Percentiles rank a stretch among this genome's conserved stretches.
Conservation (phyloP, 2,329 filamentous ascomycete species). For the Cladosporium sp. region DNA sequence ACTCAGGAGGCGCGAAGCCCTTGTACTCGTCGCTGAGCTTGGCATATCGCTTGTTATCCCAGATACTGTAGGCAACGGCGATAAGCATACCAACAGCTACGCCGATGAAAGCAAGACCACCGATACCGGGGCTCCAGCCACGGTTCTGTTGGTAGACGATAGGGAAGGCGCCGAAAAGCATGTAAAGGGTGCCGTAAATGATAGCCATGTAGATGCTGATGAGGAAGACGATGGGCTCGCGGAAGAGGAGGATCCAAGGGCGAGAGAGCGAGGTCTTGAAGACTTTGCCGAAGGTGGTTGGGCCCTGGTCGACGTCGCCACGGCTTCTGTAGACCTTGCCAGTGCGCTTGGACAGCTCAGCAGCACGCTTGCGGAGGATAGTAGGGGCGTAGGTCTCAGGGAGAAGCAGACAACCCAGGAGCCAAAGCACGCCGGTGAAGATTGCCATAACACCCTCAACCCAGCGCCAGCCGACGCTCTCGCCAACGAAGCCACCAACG, state of each 20-base stretch:
- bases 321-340: slow-evolving; percentile 55
- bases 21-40: slow-evolving; percentile 42
- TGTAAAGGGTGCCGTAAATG: slow-evolving; percentile 48
- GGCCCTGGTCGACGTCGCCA: slow-evolving; percentile 36
- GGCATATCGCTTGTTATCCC: slow-evolving; percentile 51
- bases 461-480: slow-evolving; percentile 65
- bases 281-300: slow-evolving; percentile 30
- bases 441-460: slow-evolving; percentile 60
- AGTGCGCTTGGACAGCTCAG: slow-evolving; percentile 46
- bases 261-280: slow-evolving; percentile 57
- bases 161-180: slow-evolving; percentile 47
- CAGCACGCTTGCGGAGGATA: slow-evolving; percentile 51
- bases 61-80: slow-evolving; percentile 52
- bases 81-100: slow-evolving; percentile 63
- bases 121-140: slow-evolving; percentile 57
- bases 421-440: slow-evolving; percentile 60
- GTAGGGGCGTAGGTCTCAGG: slow-evolving; percentile 60
- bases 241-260: slow-evolving; percentile 66
- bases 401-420: slow-evolving; percentile 48
- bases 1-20: slow-evolving; percentile 62
- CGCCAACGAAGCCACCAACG: slow-evolving; percentile 61
- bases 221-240: slow-evolving; percentile 65
- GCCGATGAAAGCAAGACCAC: slow-evolving; percentile 64
- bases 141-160: slow-evolving; percentile 61
- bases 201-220: slow-evolving; percentile 64